Conservation (phyloP, 1,284 basidiomycete species). For the Naganishia sp. region DNA sequence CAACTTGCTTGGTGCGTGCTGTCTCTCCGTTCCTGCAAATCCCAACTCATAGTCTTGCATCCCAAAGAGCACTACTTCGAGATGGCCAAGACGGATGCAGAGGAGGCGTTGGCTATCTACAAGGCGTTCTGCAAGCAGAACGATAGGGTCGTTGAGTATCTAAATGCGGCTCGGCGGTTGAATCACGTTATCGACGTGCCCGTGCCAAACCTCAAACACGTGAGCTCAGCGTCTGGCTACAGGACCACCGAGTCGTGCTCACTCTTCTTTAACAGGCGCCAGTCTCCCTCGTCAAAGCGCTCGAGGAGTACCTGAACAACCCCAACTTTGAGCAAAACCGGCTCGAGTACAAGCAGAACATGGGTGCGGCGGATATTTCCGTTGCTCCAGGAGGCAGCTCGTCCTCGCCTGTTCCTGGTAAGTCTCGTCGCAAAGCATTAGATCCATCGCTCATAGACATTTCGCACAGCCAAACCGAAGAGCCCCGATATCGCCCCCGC, state of each 20-base stretch:
- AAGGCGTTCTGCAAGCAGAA: constrained; percentile 94
- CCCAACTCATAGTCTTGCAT: background rate
- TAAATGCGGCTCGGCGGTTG: constrained; percentile 87
- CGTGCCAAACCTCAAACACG: constrained; percentile 91
- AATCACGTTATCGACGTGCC: constrained; percentile 90
- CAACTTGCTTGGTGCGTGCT: constrained; percentile 78
- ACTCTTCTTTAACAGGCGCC: constrained; percentile 67
- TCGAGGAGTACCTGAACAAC: constrained; percentile 94
- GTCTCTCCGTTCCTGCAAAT: background rate
- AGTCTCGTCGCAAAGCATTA: background rate
- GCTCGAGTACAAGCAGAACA: constrained; percentile 84
- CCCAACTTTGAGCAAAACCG: constrained; percentile 95
- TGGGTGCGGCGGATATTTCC: constrained; percentile 67
- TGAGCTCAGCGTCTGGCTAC: constrained; percentile 52
- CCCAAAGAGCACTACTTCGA: constrained; percentile 91
- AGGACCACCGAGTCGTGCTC: no score
- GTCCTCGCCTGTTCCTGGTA: constrained; percentile 9
- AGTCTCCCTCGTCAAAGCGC: constrained; percentile 83
- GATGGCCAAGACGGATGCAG: constrained; percentile 91
- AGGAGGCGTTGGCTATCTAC: constrained; percentile 83
- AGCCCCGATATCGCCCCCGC: constrained; percentile 1
- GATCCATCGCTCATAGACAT: background rate
- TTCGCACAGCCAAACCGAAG: constrained; percentile 18
- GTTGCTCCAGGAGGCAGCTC: constrained; percentile 36
- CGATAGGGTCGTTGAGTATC: constrained; percentile 88